These are phyloP conservation scores for Micromonas pusilla DNA, from an alignment of 139 green algal species.

Conservation along the genomic window DNA sequence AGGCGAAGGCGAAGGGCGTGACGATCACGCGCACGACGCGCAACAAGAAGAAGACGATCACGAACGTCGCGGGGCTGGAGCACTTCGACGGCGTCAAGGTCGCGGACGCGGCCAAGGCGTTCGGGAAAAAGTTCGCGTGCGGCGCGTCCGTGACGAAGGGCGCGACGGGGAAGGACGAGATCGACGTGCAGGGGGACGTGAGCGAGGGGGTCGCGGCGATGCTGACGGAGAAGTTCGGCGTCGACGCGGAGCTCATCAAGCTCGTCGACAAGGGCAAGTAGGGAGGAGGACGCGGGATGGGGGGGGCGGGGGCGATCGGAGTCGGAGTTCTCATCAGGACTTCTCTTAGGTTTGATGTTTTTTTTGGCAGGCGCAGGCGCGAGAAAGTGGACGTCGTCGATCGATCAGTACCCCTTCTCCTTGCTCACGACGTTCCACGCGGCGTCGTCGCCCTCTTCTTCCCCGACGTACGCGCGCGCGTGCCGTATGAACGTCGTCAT, in stretches of 20 bases:
- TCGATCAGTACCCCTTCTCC: constrained; percentile 13
- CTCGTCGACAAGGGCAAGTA: constrained; percentile 31
- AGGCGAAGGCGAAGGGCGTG: constrained; percentile 76
- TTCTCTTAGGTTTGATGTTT: neutral
- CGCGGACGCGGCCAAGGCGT: constrained; percentile 81
- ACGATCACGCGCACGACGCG: constrained; percentile 51
- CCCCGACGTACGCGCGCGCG: constrained; percentile 10
- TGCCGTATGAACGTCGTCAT: constrained; percentile 54
- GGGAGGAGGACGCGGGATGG: neutral
- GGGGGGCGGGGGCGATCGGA: too few species aligned
- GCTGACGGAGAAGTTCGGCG: constrained; percentile 38
- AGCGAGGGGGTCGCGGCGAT: constrained; percentile 41
- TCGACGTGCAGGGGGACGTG: constrained; percentile 78
- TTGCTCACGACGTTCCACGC: constrained; percentile 10
- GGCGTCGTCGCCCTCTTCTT: neutral
- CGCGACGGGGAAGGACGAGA: constrained; percentile 75
- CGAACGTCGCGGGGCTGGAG: constrained; percentile 7
- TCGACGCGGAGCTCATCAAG: constrained; percentile 15
- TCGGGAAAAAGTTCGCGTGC: constrained; percentile 98
- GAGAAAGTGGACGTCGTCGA: neutral
- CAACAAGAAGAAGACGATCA: constrained; percentile 21
- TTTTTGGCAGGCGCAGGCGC: neutral
- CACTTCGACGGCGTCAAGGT: constrained; percentile 34
- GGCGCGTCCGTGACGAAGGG: constrained; percentile 84
- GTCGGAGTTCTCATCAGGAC: too few species aligned